Percentiles rank a stretch among this genome's conserved stretches.
These are phyloP conservation scores for Thelonectria rubi DNA, from an alignment of 2,329 filamentous ascomycete genomes.

Conservation along the genomic window DNA sequence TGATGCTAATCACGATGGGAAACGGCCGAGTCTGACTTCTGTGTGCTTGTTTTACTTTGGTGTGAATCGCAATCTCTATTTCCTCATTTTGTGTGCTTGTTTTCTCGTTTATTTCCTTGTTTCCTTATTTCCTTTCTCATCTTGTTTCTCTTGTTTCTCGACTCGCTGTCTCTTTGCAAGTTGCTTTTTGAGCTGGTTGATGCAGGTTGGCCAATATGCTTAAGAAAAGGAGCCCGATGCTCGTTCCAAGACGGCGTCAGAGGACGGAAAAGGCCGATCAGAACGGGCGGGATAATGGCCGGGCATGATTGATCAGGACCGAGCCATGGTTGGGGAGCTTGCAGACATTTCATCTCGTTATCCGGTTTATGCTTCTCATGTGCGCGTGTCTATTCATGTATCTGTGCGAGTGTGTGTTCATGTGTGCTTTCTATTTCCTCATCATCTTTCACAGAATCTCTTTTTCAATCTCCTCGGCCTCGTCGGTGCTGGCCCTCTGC, in stretches of 20 bases:
- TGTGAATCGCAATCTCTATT: slow-evolving; percentile 28
- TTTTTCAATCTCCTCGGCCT: slow-evolving; percentile 46
- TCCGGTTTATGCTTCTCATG: slow-evolving; percentile 14
- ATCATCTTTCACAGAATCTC: slow-evolving; percentile 11
- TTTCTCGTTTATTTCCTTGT: slow-evolving; percentile 11
- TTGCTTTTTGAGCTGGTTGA: slow-evolving; percentile 2
- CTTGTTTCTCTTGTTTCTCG: slow-evolving; percentile 8
- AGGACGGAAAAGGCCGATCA: slow-evolving; percentile 16
- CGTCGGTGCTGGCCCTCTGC: slow-evolving; percentile 39
- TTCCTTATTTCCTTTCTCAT: slow-evolving; percentile 17
- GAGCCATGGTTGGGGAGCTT: slow-evolving; percentile 9
- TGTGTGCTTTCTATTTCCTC: slow-evolving; percentile 2
- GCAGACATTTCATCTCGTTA: slow-evolving; percentile 20
- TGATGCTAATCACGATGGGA: slow-evolving; percentile 38
- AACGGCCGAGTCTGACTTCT: slow-evolving; percentile 30
- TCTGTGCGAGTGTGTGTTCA: slow-evolving; percentile 11
- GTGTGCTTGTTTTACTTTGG: slow-evolving; percentile 28
- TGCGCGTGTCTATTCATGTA: slow-evolving; percentile 19
- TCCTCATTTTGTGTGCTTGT: neutral
- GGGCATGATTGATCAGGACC: neutral
- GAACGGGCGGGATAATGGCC: slow-evolving; percentile 5
- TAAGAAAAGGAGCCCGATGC: neutral
- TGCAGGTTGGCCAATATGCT: slow-evolving; percentile 8
- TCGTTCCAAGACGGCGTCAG: slow-evolving; percentile 7
- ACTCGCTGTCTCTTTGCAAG: neutral